Evolutionary conservation across 2,329 filamentous ascomycete species (phyloP), one percentile per base, ranked within the genome.

Genomic region (Neofusicoccum sp.): DNA sequence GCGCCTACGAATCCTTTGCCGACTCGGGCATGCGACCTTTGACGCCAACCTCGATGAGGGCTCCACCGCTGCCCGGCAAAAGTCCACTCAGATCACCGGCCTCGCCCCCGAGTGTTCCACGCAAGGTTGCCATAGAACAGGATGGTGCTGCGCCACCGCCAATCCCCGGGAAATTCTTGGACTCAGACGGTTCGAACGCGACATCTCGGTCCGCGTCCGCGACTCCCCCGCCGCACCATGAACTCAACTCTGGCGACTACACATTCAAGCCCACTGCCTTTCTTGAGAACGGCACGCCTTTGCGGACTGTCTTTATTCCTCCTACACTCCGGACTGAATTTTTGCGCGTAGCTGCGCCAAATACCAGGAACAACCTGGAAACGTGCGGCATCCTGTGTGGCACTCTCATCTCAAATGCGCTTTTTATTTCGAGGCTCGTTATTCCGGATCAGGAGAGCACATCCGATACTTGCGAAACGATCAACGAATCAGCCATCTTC

Each of bases 321-420:
- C 84, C 85, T 0, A 82, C 84, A 11, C 82, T 99, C 1, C 90
- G 92, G 30, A 76, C 81, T 2, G 79, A 82, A 5, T 99, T 99
- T 72, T 81, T 98, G 16, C 76, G 84, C 3, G 78, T 92, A 31
- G 93, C 93, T 0, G 77, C 84, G 0, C 76, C 84, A 16, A 98
- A 99, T 72, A 99, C 95, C 0, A 78, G 79, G 31, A 81, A 82
- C 3, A 96, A 96, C 36, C 82, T 98, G 16, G 95, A 99, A 77
- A 98, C 95, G 66, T 98, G 95, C 71, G 95, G 93, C 36, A 93
- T 99, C 65, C 83, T 99, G 9, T 96, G 92, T 70, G 95, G 93
- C 6, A 93, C 91, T 1, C 81, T 93, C 1, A 89, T 96, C 69
- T 93, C 93, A 66, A 97, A 97, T 71, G 95, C 95, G 0, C 81